phyloP scores from a whole-genome alignment of 73 alveolate genomes.

The Effrenium voratum region DNA sequence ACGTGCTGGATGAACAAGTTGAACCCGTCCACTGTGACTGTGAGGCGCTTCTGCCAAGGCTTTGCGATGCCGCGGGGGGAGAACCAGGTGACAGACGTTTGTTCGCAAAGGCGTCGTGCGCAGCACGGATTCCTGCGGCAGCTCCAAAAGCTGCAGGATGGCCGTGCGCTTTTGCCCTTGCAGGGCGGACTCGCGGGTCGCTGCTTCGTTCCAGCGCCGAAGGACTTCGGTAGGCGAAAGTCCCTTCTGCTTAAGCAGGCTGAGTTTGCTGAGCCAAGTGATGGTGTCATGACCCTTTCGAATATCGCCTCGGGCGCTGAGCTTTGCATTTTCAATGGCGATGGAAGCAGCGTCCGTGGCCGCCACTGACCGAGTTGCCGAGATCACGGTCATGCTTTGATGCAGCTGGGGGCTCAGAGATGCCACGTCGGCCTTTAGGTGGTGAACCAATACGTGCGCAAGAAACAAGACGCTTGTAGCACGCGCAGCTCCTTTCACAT shows the following conservation, averaged over 20 bases:
- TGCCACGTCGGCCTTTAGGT: not conserved
- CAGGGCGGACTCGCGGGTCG: not conserved
- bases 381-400: not conserved
- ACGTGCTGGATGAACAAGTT: not conserved
- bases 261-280: conserved; percentile 31
- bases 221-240: not conserved
- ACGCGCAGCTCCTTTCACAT: conserved; percentile 50
- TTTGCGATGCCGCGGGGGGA: not conserved
- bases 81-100: not conserved
- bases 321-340: conserved; percentile 26
- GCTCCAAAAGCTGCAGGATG: not conserved
- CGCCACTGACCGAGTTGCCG: not conserved
- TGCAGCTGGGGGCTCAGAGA: not conserved
- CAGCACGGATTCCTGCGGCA: not conserved
- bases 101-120: not conserved
- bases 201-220: not conserved
- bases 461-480: not conserved
- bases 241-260: not conserved
- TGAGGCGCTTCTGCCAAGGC: not conserved
- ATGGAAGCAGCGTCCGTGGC: not conserved
- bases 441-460: not conserved
- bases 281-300: conserved; percentile 2
- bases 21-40: not conserved
- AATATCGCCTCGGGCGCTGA: conserved; percentile 27
- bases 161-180: not conserved